Evolutionary conservation across 129 eudicot genomes (phyloP).

Genomic region (Glebionis coronaria): DNA sequence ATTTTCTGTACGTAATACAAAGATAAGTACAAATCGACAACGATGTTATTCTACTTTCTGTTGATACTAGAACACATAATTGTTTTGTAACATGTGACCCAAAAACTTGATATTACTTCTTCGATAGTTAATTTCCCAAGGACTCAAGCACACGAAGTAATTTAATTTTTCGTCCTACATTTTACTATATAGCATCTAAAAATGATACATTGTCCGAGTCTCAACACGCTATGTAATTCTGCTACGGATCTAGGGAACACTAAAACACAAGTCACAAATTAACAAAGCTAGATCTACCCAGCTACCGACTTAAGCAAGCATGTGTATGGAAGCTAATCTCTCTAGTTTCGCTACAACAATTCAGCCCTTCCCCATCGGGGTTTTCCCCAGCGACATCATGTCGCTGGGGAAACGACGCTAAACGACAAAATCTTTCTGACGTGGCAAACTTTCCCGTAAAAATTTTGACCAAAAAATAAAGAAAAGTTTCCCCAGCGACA

Average conservation of each 20-base stretch:
- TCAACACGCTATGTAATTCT: not conserved
- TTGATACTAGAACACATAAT: not conserved
- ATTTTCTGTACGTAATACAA: not conserved
- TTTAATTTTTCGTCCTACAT: not conserved
- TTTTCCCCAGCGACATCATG: no score
- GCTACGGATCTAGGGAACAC: constrained; percentile 12
- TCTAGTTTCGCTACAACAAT: no score
- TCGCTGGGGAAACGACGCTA: no score
- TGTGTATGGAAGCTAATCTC: not conserved
- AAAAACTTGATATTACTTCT: no score
- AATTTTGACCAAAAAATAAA: no score
- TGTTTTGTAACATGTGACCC: not conserved
- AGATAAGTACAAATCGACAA: not conserved
- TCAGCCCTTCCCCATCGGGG: no score
- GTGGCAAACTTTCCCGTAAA: no score
- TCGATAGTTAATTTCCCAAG: not conserved
- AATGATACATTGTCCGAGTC: not conserved
- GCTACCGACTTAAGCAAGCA: not conserved
- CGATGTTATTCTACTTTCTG: constrained; percentile 3
- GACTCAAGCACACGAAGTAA: not conserved
- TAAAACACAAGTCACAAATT: not conserved
- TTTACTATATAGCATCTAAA: not conserved
- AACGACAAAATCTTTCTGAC: no score
- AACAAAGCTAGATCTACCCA: not conserved
- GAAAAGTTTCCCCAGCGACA: no score